A percentile compares a stretch with the other conserved stretches of the same genome.
Evolutionary conservation across 2,329 filamentous ascomycete genomes (phyloP).

Genomic region (Alternaria viburni): DNA sequence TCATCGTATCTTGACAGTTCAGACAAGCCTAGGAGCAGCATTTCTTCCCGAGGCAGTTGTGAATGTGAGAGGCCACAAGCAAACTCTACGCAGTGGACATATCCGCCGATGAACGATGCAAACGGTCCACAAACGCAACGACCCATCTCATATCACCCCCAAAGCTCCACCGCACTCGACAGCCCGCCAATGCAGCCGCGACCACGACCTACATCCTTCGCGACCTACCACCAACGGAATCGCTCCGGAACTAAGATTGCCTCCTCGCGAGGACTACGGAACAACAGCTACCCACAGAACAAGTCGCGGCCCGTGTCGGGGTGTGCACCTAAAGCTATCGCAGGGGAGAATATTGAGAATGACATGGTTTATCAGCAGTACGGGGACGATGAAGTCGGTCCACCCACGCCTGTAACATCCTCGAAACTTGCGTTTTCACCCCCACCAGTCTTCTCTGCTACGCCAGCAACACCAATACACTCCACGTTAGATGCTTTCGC

Average conservation of each 20-base stretch:
- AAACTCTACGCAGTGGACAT: conserved; percentile 23
- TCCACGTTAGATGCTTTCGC: conserved; percentile 11
- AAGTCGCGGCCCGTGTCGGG: conserved; percentile 30
- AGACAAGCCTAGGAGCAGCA: conserved; percentile 16
- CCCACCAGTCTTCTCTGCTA: neutral
- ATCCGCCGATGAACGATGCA: conserved; percentile 12
- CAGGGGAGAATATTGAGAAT: conserved; percentile 33
- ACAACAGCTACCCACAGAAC: conserved; percentile 31
- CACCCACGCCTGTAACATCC: conserved; percentile 23
- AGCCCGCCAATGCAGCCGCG: conserved; percentile 24
- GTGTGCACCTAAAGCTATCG: conserved; percentile 21
- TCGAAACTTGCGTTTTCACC: conserved; percentile 12
- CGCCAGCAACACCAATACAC: conserved; percentile 20
- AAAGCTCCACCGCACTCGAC: conserved; percentile 21
- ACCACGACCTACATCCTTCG: conserved; percentile 34
- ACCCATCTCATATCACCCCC: conserved; percentile 22
- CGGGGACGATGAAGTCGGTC: conserved; percentile 22
- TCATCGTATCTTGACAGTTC: conserved; percentile 22
- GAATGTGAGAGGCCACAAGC: conserved; percentile 21
- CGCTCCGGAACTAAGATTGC: conserved; percentile 37
- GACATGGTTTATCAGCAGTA: conserved; percentile 26
- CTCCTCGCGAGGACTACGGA: conserved; percentile 34
- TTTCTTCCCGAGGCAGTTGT: conserved; percentile 22
- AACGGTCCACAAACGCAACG: conserved; percentile 8
- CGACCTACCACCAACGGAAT: conserved; percentile 30